Base-by-base conservation (phyloP, 2,329 filamentous ascomycete species). In the Colletotrichum sidae region DNA sequence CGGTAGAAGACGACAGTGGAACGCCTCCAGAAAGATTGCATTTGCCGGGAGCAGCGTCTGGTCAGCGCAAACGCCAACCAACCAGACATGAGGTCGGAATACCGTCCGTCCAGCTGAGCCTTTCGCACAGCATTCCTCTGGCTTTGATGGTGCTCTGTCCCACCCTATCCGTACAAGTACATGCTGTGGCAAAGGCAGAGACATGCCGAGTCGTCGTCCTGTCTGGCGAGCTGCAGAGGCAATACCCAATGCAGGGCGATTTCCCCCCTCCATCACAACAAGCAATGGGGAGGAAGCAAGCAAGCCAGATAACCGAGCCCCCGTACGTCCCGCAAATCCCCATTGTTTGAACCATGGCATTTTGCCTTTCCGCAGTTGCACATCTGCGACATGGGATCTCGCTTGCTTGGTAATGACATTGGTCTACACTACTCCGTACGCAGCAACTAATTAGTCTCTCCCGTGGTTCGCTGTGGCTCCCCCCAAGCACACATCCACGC, bases 341-440 rank as follows among this genome's bases (percentile, higher is more conserved):
- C 62, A 65, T 65, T 12, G 8, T 47, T 37, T 15, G 15, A 39
- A 56, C n/a, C 25, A 65, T 65, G 58, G 62, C 15, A 62, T 65
- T 61, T 42, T 55, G 25, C 45, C 38, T 45, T 55, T 33, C 17
- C 44, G 50, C 34, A 54, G 15, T 41, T 33, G 33, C 33, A n/a
- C 13, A 13, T 49, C 53, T 49, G 55, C 55, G 45, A 50, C 44
- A 57, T 44, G 25, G 25, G 25, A 25, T 33, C 52, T 44, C 37
- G 37, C 50, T 25, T 25, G 25, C 25, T 25, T 25, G 25, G 25
- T 25, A 25, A 25, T 4, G 4, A 25, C 25, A 25, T 25, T 25
- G 25, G 25, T 25, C 25, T 25, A 5, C 25, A 25, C 25, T 25
- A 25, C n/a, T n/a, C n/a, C n/a, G n/a, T n/a, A n/a, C 25, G 25